Conservation (phyloP, 1,284 basidiomycete species). For the Neolentinus lepideus region DNA sequence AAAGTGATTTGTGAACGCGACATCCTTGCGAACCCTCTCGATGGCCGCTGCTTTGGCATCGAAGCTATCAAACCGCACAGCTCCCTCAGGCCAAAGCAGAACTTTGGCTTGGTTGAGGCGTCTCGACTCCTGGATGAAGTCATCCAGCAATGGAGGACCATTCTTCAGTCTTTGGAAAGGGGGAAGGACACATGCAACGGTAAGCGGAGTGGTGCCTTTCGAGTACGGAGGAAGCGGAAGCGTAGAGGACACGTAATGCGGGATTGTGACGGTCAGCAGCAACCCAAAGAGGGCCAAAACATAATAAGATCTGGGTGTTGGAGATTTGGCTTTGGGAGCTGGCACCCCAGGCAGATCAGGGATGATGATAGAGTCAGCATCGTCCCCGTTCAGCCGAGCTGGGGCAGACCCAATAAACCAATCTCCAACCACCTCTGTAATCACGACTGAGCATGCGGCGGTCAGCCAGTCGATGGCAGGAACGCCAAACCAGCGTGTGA, state of each 20-base stretch:
- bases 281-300: slow-evolving; percentile 29
- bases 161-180: slow-evolving; percentile 30
- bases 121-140: slow-evolving; percentile 51
- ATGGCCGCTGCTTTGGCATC: slow-evolving; percentile 45
- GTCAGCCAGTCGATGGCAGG: slow-evolving; percentile 61
- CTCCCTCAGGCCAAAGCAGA: slow-evolving; percentile 76
- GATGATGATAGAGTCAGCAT: neutral
- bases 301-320: slow-evolving; percentile 12
- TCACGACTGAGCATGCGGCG: slow-evolving; percentile 63
- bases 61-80: slow-evolving; percentile 50
- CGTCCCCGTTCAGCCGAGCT: neutral
- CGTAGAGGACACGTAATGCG: slow-evolving; percentile 38
- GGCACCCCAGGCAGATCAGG: neutral
- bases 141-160: slow-evolving; percentile 35
- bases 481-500: slow-evolving; percentile 48
- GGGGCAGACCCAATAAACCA: slow-evolving; percentile 1
- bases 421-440: slow-evolving; percentile 38
- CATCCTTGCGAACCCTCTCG: slow-evolving; percentile 26
- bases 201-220: slow-evolving; percentile 40
- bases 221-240: slow-evolving; percentile 38
- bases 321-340: neutral
- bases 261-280: slow-evolving; percentile 43
- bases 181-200: slow-evolving; percentile 61
- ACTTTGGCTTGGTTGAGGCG: slow-evolving; percentile 40
- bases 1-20: slow-evolving; percentile 26